Evolutionary conservation across 164 flowering plant species (phyloP), one percentile per base, ranked within the genome.

Genomic region (Saururus chinensis): DNA sequence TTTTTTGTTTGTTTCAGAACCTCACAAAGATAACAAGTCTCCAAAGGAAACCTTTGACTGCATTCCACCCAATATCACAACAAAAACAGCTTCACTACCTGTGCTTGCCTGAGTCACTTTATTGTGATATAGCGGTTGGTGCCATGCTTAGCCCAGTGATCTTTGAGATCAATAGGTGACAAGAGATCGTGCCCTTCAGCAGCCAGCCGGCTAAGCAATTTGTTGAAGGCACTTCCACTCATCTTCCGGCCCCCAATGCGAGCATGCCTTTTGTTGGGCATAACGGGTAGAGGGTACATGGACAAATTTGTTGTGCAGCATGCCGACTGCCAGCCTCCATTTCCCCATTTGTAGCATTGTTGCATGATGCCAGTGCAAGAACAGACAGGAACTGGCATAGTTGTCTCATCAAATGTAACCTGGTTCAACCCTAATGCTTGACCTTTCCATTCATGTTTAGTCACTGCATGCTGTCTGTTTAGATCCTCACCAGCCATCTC

Each of bases 261-360:
- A 14, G 75, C 70, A 51, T 73, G 76, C 1, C 75, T 72, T 65
- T 73, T 77, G 60, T 75, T 70, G 14, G 77, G 75, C 66, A 71
- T 67, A 30, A 63, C 60, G 5, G 83, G 83, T 23, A 79, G 60
- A 2, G 83, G 83, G 58, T 75, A 73, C 58, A 56, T 24, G 9
- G 83, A 79, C 63, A 77, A 13, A 53, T 74, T 72, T 56, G 75
- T 74, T n/a, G 83, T 79, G 76, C 83, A 79, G 64, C 83, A 79
- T 10, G 80, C 68, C 5, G 83, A 79, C 68, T 79, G 83, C 83
- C 80, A 79, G 5, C 83, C 80, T 5, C 83, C 83, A 45, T 67
- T 68, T 17, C 80, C 80, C 80, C 79, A 77, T 53, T 73, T 79
- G 71, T 79, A 79, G 66, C 83, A 79, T 51, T 70, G 77, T 40